Base-by-base conservation (phyloP, 805 yeast species). In the Ogataea neopini region DNA sequence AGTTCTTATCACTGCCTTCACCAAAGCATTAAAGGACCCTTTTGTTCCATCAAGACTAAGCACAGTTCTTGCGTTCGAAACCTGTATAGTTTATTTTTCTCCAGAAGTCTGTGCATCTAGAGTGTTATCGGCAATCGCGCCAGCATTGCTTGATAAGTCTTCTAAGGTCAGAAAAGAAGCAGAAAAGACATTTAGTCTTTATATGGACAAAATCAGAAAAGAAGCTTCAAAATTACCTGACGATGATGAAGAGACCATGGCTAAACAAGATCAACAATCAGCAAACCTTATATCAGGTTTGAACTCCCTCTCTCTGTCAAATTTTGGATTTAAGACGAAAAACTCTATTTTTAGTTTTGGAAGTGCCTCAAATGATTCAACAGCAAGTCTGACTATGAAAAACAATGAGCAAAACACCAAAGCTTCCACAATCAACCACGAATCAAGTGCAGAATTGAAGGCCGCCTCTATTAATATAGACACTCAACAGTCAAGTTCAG, bases 1-100 rank as follows among this genome's bases (percentile, higher is more conserved):
- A 18, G 96, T 94, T 2, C 69, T 94, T 40, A 82, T 89, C 2
- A 89, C 97, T 1, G 98, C 97, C 0, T 85, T 87, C 57, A 79
- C 88, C 2, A 84, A 90, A 58, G 86, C 96, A 0, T 72, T 92
- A 39, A 83, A 83, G 57, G 99, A 92, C 64, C 77, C 91, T 0
- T 82, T 81, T 59, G 74, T 83, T 2, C 89, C 86, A 6, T 81
- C 95, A 11, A 77, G 94, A 53, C 64, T 83, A 59, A 86, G 85
- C 3, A 89, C 97, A 0, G 70, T 94, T 22, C 70, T 81, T 50
- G 95, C 96, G 0, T 78, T 92, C 51, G 80, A 78, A 35, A 71
- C 75, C 11, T 77, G 86, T 13, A 69, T 84, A 19, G 84, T 82
- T 6, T 79, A 75, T 36, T 90, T 91, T 57, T 70, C 84, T 1